These are phyloP conservation scores for Apiosordaria backusii DNA, from an alignment of 495 filamentous ascomycete species.

Conservation along the genomic window DNA sequence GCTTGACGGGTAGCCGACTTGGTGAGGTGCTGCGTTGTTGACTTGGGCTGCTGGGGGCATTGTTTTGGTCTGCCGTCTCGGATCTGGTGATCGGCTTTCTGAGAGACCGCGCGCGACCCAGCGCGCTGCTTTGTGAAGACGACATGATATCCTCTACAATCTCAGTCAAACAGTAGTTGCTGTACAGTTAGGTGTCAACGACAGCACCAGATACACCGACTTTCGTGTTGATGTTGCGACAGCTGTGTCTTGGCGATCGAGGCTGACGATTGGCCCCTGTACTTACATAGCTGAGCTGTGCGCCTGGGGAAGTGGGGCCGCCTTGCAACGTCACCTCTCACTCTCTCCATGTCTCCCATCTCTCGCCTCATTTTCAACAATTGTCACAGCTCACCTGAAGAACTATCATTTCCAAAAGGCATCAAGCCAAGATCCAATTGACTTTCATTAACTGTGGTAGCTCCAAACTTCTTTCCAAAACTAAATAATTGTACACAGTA, in stretches of 20 bases:
- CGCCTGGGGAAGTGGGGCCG: background rate
- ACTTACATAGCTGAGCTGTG: background rate
- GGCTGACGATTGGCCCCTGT: background rate
- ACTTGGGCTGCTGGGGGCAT: slow-evolving; percentile 19
- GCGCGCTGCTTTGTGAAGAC: slow-evolving; percentile 27
- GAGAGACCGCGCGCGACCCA: slow-evolving; percentile 45
- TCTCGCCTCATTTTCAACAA: background rate
- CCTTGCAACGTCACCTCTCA: background rate
- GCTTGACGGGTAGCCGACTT: slow-evolving; percentile 46
- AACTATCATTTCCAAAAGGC: background rate
- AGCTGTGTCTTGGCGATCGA: background rate
- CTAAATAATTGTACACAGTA: background rate
- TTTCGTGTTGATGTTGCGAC: background rate
- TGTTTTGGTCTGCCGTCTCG: slow-evolving; percentile 15
- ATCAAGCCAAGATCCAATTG: background rate
- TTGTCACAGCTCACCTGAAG: background rate
- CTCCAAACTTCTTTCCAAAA: background rate
- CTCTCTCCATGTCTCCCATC: background rate
- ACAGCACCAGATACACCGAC: background rate
- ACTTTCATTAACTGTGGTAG: background rate
- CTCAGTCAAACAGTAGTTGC: background rate
- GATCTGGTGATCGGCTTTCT: slow-evolving; percentile 34
- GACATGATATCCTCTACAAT: slow-evolving; percentile 20
- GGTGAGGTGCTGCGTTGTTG: slow-evolving; percentile 32
- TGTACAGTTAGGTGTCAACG: background rate